These are phyloP conservation scores for Megacollybia platyphylla DNA, from an alignment of 1,284 basidiomycete species.

Conservation along the genomic window DNA sequence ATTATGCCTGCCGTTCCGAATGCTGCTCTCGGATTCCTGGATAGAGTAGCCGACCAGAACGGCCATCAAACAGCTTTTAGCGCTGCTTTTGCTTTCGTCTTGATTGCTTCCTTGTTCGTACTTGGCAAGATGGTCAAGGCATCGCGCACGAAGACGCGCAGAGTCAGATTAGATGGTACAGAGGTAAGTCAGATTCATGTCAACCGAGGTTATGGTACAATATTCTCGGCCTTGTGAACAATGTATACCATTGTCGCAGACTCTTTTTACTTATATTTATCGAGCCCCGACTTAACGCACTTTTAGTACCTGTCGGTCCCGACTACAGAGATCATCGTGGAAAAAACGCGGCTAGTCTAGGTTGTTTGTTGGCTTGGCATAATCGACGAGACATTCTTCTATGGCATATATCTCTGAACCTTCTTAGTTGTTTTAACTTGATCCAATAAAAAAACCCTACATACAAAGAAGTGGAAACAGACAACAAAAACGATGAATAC, in stretches of 20 bases:
- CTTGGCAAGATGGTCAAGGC: slow-evolving; percentile 27
- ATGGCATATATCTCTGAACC: too few relatives aligned
- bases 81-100: slow-evolving; percentile 30
- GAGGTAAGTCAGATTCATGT: slow-evolving; percentile 32
- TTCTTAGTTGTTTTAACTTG: too few relatives aligned
- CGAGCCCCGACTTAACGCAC: not conserved
- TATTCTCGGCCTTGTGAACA: not conserved
- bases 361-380: too few relatives aligned
- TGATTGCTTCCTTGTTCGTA: slow-evolving; percentile 29
- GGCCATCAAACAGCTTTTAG: slow-evolving; percentile 25
- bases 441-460: too few relatives aligned
- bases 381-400: too few relatives aligned
- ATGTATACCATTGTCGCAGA: not conserved
- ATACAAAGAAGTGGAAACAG: too few relatives aligned
- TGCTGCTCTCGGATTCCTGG: slow-evolving; percentile 17
- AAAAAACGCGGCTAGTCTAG: too few relatives aligned
- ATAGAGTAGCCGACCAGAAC: slow-evolving; percentile 17
- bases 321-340: too few relatives aligned
- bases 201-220: not conserved
- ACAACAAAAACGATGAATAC: too few relatives aligned
- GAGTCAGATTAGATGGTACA: slow-evolving; percentile 38
- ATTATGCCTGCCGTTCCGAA: slow-evolving; percentile 7
- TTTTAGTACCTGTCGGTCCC: not conserved
- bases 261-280: not conserved
- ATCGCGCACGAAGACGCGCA: slow-evolving; percentile 26